These are phyloP conservation scores for Neopestalotiopsis sp. DNA, from an alignment of 2,329 filamentous ascomycete genomes.

Conservation along the genomic window DNA sequence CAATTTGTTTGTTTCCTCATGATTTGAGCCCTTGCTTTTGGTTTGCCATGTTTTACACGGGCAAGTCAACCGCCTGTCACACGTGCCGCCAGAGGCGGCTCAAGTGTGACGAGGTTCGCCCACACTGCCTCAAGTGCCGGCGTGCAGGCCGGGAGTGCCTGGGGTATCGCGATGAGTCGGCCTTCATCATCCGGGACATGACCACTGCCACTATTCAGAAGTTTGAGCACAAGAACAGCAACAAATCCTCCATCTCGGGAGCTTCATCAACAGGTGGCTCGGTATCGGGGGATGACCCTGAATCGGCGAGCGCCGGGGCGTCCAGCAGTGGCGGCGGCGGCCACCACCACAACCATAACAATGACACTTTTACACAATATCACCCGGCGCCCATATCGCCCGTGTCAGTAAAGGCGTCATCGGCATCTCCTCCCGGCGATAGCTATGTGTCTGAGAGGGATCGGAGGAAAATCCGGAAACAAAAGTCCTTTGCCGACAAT, in stretches of 20 bases:
- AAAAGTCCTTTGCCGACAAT: slow-evolving; percentile 1
- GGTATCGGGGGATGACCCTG: not conserved
- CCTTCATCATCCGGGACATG: slow-evolving; percentile 20
- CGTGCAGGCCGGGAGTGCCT: slow-evolving; percentile 15
- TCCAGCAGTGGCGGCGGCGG: not conserved
- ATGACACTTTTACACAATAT: not conserved
- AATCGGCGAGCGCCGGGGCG: not conserved
- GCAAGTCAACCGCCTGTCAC: slow-evolving; percentile 18
- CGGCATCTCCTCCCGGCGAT: not conserved
- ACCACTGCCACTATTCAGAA: slow-evolving; percentile 17
- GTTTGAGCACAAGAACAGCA: slow-evolving; percentile 8
- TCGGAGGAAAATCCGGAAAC: slow-evolving; percentile 12
- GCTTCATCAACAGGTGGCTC: not conserved
- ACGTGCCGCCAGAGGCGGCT: slow-evolving; percentile 17
- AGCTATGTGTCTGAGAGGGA: not conserved
- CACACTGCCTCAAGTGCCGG: slow-evolving; percentile 18
- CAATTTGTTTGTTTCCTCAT: not conserved
- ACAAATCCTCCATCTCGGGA: not conserved
- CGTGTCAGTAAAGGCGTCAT: not conserved
- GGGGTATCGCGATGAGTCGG: slow-evolving; percentile 19
- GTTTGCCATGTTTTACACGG: slow-evolving; percentile 17
- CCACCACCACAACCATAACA: no score
- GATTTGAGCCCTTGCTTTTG: not conserved
- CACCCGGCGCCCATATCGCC: not conserved
- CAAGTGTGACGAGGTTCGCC: slow-evolving; percentile 18